Conservation (phyloP, 192 early-diverging fungal genomes). For the Entophlyctis luteolus region DNA sequence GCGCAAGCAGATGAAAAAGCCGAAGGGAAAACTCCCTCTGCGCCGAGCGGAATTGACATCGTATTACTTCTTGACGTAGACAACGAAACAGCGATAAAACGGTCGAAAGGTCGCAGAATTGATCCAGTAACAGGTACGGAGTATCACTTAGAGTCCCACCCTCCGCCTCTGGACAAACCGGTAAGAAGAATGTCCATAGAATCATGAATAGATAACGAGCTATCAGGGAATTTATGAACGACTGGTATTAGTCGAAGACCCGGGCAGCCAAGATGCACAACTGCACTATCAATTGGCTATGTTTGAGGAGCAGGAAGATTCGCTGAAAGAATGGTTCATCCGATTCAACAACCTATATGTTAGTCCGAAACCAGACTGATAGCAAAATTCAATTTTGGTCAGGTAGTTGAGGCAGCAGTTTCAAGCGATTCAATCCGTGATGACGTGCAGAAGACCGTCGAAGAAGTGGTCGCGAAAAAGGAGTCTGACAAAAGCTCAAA, state of each 20-base stretch:
- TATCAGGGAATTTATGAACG: slow-evolving; percentile 46
- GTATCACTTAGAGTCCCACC: slow-evolving; percentile 56
- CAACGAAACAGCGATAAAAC: slow-evolving; percentile 49
- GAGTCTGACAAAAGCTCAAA: slow-evolving; percentile 40
- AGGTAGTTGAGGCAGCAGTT: slow-evolving; percentile 36
- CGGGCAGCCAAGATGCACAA: slow-evolving; percentile 35
- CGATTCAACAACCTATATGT: slow-evolving; percentile 51
- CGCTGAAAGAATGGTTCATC: slow-evolving; percentile 50
- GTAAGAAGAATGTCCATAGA: slow-evolving; percentile 20
- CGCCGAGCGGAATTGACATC: slow-evolving; percentile 44
- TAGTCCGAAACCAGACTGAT: background rate
- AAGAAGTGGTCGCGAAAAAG: slow-evolving; percentile 33
- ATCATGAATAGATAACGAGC: background rate
- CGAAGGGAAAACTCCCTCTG: slow-evolving; percentile 21
- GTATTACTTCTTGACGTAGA: slow-evolving; percentile 50
- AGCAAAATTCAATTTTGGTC: background rate
- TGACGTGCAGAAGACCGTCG: slow-evolving; percentile 18
- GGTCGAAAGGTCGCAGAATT: slow-evolving; percentile 43
- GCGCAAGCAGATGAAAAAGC: slow-evolving; percentile 23
- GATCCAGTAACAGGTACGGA: slow-evolving; percentile 48
- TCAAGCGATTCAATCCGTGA: slow-evolving; percentile 10
- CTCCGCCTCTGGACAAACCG: slow-evolving; percentile 49
- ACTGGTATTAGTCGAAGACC: slow-evolving; percentile 36
- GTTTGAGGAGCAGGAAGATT: slow-evolving; percentile 56
- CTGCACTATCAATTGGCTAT: slow-evolving; percentile 53